Evolutionary conservation across 1,139 yeast genomes (phyloP).

Genomic region (Pichia sp.): DNA sequence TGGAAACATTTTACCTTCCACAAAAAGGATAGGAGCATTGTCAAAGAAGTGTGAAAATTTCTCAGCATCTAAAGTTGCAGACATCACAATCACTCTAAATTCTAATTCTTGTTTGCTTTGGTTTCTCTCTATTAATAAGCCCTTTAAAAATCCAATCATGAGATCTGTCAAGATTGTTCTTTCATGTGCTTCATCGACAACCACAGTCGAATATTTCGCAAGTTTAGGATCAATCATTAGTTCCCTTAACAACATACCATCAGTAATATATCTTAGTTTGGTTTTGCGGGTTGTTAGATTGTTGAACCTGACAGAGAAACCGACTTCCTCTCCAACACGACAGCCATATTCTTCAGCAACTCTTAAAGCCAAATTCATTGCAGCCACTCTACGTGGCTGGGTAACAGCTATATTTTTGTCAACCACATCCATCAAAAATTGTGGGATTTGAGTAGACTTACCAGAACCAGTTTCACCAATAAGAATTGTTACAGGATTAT

Average conservation of each 20-base stretch:
- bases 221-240: constrained; percentile 71
- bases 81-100: constrained; percentile 70
- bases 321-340: constrained; percentile 75
- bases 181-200: constrained; percentile 97
- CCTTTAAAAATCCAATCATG: constrained; percentile 80
- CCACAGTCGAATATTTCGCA: constrained; percentile 65
- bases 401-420: constrained; percentile 73
- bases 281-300: constrained; percentile 53
- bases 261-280: constrained; percentile 80
- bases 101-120: constrained; percentile 36
- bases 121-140: constrained; percentile 48
- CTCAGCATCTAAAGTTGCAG: constrained; percentile 95
- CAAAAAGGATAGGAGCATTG: constrained; percentile 72
- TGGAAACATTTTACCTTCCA: constrained; percentile 87
- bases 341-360: constrained; percentile 88
- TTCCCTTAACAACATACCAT: constrained; percentile 95
- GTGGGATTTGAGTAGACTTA: constrained; percentile 96
- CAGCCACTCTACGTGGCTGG: constrained; percentile 97
- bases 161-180: constrained; percentile 89
- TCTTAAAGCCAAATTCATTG: constrained; percentile 87
- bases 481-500: constrained; percentile 67
- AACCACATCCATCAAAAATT: constrained; percentile 59
- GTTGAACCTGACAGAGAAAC: constrained; percentile 88
- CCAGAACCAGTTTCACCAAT: constrained; percentile 99
- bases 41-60: constrained; percentile 74